A percentile compares a stretch with the other conserved stretches of the same genome.
phyloP scores from a whole-genome alignment of 108 stramenopile species.

The Pseudonitzschia multiseries region DNA sequence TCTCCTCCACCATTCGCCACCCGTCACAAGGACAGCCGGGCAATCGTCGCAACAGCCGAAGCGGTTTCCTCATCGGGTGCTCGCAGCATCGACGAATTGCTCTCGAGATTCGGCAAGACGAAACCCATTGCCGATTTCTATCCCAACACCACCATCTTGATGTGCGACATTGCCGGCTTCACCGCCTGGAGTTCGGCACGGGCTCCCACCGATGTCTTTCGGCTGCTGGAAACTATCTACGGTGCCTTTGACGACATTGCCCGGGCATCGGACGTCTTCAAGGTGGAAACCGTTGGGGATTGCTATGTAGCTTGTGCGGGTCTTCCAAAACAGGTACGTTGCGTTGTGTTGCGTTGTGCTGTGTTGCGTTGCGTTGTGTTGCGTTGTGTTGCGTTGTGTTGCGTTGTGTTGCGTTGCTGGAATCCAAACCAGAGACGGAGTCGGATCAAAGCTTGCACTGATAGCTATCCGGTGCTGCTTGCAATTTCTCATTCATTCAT shows the following conservation, averaged over 20 bases:
- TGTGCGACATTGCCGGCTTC: slow-evolving; percentile 13
- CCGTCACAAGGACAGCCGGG: no score
- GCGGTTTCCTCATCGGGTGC: no score
- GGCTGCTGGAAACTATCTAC: slow-evolving; percentile 7
- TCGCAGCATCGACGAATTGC: neutral
- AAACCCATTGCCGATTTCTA: slow-evolving; percentile 11
- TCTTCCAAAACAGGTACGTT: neutral
- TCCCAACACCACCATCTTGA: slow-evolving; percentile 1
- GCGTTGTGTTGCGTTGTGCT: neutral
- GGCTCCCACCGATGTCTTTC: slow-evolving; percentile 5
- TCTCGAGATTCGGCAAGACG: neutral
- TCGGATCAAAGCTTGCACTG: no score
- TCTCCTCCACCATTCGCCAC: no score
- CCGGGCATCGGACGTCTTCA: slow-evolving; percentile 4
- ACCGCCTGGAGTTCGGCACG: slow-evolving; percentile 14
- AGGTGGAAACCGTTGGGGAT: slow-evolving; percentile 16
- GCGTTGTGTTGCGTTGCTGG: neutral
- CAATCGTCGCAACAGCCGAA: no score
- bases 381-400: neutral
- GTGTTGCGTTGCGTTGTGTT: neutral
- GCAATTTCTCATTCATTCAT: neutral
- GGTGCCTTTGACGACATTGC: slow-evolving; percentile 17
- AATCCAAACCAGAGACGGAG: no score
- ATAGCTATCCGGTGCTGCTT: neutral
- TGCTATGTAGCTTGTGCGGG: slow-evolving; percentile 10